A percentile compares a stretch with the other conserved stretches of the same genome.
Evolutionary conservation across 306 rosid species (phyloP).

Genomic region (Medicago lupulina): DNA sequence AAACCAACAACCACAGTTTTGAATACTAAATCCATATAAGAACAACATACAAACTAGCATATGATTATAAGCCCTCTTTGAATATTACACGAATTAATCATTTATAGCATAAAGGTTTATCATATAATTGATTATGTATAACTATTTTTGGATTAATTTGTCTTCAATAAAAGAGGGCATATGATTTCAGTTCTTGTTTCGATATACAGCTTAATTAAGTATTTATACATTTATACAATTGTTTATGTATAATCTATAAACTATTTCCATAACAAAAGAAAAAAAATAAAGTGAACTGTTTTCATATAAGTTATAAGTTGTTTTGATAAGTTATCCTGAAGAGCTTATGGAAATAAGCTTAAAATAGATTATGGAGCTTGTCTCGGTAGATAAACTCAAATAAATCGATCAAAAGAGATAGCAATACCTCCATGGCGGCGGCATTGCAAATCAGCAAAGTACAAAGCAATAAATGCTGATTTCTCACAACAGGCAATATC

Average conservation of each 20-base stretch:
- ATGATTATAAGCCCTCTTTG: background rate
- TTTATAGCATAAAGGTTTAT: background rate
- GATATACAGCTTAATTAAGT: too few species aligned
- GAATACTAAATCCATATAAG: constrained; percentile 9
- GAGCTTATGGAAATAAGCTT: background rate
- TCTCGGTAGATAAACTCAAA: background rate
- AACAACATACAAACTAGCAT: constrained; percentile 4
- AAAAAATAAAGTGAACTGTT: too few species aligned
- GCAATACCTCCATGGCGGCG: constrained; percentile 54
- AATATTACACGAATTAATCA: background rate
- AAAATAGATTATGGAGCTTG: background rate
- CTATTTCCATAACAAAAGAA: too few species aligned
- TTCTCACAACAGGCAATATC: constrained; percentile 59
- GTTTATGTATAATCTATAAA: too few species aligned
- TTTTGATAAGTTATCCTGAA: background rate
- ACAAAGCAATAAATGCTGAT: constrained; percentile 59
- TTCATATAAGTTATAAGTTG: background rate
- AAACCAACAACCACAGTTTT: background rate
- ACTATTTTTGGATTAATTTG: background rate
- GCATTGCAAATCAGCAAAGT: constrained; percentile 58
- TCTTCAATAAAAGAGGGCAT: too few species aligned
- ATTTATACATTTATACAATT: too few species aligned
- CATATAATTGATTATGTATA: background rate
- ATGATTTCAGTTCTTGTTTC: too few species aligned
- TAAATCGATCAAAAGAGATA: background rate